phyloP scores from a whole-genome alignment of 352 stramenopile species.

The Pilasporangium apinafurcum region DNA sequence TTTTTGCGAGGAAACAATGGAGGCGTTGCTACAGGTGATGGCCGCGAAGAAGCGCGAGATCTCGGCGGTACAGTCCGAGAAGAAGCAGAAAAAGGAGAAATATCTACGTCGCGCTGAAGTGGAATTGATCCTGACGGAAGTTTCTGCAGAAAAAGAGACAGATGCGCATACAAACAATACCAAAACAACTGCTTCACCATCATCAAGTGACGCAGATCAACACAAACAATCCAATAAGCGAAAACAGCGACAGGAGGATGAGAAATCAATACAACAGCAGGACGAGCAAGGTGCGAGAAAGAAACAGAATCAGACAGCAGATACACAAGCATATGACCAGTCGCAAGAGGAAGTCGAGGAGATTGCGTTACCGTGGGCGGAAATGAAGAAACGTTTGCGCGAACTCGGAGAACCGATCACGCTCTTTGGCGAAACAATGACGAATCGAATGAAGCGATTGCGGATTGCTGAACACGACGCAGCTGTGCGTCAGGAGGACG shows the following conservation, averaged over 20 bases:
- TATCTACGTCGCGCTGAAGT: slow-evolving; percentile 74
- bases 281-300: background rate
- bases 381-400: slow-evolving; percentile 79
- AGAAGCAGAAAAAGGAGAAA: slow-evolving; percentile 57
- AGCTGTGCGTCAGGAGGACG: slow-evolving; percentile 59
- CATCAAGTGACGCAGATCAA: slow-evolving; percentile 14
- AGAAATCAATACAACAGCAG: background rate
- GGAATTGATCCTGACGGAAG: slow-evolving; percentile 41
- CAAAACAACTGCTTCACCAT: slow-evolving; percentile 3
- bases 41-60: slow-evolving; percentile 78
- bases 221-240: slow-evolving; percentile 32
- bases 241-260: slow-evolving; percentile 1
- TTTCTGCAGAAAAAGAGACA: slow-evolving; percentile 13
- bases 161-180: slow-evolving; percentile 6
- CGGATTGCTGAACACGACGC: slow-evolving; percentile 56
- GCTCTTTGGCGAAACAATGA: slow-evolving; percentile 81
- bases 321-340: background rate
- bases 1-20: slow-evolving; percentile 31
- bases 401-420: slow-evolving; percentile 79
- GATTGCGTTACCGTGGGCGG: slow-evolving; percentile 46
- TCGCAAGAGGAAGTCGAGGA: slow-evolving; percentile 9
- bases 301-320: background rate
- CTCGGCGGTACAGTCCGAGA: slow-evolving; percentile 41
- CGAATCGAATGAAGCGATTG: slow-evolving; percentile 60
- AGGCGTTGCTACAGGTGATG: slow-evolving; percentile 68